phyloP scores from a whole-genome alignment of 768 basidiomycete genomes.

The Mycena olivaceomarginata region DNA sequence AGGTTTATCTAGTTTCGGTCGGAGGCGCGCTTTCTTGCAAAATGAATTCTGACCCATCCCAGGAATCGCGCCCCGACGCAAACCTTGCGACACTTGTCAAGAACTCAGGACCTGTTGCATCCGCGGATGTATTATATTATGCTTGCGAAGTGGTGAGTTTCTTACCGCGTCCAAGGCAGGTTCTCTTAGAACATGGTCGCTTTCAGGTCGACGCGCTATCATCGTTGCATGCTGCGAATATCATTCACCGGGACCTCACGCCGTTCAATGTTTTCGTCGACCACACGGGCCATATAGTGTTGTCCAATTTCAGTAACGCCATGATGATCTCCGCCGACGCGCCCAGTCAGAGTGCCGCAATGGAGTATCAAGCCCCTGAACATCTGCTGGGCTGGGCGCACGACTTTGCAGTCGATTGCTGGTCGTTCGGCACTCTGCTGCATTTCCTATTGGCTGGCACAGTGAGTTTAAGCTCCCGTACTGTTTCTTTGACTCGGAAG shows the following conservation, averaged over 20 bases:
- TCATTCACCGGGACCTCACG: slow-evolving; percentile 55
- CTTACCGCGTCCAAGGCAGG: too few species aligned
- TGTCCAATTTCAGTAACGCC: slow-evolving; percentile 55
- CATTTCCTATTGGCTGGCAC: slow-evolving; percentile 69
- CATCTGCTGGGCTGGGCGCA: slow-evolving; percentile 73
- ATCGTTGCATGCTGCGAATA: slow-evolving; percentile 52
- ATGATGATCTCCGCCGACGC: slow-evolving; percentile 31
- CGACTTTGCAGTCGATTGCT: slow-evolving; percentile 72
- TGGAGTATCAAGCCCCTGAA: slow-evolving; percentile 71
- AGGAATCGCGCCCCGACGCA: slow-evolving; percentile 50
- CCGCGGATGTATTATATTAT: slow-evolving; percentile 48
- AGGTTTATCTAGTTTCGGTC: slow-evolving; percentile 56
- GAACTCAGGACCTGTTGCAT: slow-evolving; percentile 44
- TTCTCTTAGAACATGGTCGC: not conserved
- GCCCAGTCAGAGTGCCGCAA: slow-evolving; percentile 24
- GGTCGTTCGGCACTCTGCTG: slow-evolving; percentile 74
- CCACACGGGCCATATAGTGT: slow-evolving; percentile 53
- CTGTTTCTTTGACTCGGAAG: not conserved
- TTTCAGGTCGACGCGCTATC: slow-evolving; percentile 52
- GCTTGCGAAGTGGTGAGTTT: slow-evolving; percentile 56
- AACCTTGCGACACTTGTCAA: slow-evolving; percentile 40
- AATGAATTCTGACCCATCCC: not conserved
- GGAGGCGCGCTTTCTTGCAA: not conserved
- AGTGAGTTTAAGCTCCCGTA: slow-evolving; percentile 34
- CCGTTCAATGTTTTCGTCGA: slow-evolving; percentile 56